Conservation (phyloP, 371 early-diverging fungal genomes). For the Zychaea mexicana region DNA sequence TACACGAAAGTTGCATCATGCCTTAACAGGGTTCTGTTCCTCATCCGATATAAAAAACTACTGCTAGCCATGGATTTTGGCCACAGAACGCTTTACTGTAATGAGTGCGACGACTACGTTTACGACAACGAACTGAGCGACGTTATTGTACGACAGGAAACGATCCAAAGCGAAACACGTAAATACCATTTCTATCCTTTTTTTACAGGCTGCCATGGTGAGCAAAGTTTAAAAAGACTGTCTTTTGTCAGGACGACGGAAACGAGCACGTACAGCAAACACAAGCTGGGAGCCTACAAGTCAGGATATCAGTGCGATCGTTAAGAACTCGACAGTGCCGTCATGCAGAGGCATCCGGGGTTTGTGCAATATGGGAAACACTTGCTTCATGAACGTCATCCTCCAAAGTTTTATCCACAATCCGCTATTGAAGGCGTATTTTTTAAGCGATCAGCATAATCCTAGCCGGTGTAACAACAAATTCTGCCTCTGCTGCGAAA, state of each 20-base stretch:
- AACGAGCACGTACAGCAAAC: conserved; percentile 26
- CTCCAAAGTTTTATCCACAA: conserved; percentile 93
- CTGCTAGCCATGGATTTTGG: conserved; percentile 48
- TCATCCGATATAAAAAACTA: too few species aligned
- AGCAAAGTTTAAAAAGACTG: too few species aligned
- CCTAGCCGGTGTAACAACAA: conserved; percentile 62
- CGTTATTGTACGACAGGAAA: conserved; percentile 57
- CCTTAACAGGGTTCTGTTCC: too few species aligned
- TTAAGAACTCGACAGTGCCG: conserved; percentile 45
- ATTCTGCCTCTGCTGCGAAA: conserved; percentile 92
- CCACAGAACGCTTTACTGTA: conserved; percentile 71
- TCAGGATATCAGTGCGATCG: conserved; percentile 56
- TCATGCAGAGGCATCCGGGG: conserved; percentile 85
- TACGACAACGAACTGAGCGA: conserved; percentile 81
- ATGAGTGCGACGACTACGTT: conserved; percentile 83
- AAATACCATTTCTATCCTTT: conserved; percentile 15
- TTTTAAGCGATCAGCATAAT: conserved; percentile 86
- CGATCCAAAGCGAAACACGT: conserved; percentile 23
- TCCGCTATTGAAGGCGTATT: conserved; percentile 83
- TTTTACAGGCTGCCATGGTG: not conserved
- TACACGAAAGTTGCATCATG: too few species aligned
- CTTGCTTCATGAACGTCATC: conserved; percentile 95
- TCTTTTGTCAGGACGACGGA: conserved; percentile 15
- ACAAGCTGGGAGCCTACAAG: conserved; percentile 35
- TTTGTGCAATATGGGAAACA: conserved; percentile 89